phyloP scores from a whole-genome alignment of 495 filamentous ascomycete species.

The Lasiosphaeria ovina region DNA sequence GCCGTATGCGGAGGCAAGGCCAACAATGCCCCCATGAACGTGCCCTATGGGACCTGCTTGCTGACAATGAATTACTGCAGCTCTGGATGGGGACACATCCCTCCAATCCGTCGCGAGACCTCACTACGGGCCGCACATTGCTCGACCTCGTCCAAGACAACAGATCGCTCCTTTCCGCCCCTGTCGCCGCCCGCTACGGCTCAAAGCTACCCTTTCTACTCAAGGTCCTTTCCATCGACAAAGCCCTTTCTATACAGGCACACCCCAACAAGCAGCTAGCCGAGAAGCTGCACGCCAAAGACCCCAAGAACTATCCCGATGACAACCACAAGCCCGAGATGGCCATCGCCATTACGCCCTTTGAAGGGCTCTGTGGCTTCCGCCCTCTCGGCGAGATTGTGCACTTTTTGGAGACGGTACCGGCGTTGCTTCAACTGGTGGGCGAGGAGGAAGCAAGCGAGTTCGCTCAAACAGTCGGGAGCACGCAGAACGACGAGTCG shows the following conservation, averaged over 20 bases:
- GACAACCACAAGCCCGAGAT: constrained; percentile 99
- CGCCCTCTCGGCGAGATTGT: constrained; percentile 80
- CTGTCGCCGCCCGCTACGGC: constrained; percentile 59
- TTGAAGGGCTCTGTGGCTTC: constrained; percentile 95
- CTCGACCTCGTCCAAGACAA: constrained; percentile 91
- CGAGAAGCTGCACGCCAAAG: constrained; percentile 77
- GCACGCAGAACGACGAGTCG: constrained; percentile 57
- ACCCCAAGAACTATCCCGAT: constrained; percentile 95
- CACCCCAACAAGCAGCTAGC: constrained; percentile 98
- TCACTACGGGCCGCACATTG: constrained; percentile 77
- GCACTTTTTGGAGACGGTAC: constrained; percentile 76
- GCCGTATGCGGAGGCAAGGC: constrained; percentile 80
- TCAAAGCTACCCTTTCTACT: constrained; percentile 89
- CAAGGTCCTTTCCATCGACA: constrained; percentile 92
- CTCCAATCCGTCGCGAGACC: constrained; percentile 87
- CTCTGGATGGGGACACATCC: constrained; percentile 99
- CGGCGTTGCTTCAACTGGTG: constrained; percentile 71
- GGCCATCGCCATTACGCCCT: constrained; percentile 94
- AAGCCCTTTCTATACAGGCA: constrained; percentile 94
- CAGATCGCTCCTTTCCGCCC: constrained; percentile 68
- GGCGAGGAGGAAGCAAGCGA: constrained; percentile 64
- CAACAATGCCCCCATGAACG: not conserved
- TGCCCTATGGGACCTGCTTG: not conserved
- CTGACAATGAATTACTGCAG: constrained; percentile 42
- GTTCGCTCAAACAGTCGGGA: constrained; percentile 67